Conservation (phyloP, 495 filamentous ascomycete genomes). For the Aspergillus haitiensis region DNA sequence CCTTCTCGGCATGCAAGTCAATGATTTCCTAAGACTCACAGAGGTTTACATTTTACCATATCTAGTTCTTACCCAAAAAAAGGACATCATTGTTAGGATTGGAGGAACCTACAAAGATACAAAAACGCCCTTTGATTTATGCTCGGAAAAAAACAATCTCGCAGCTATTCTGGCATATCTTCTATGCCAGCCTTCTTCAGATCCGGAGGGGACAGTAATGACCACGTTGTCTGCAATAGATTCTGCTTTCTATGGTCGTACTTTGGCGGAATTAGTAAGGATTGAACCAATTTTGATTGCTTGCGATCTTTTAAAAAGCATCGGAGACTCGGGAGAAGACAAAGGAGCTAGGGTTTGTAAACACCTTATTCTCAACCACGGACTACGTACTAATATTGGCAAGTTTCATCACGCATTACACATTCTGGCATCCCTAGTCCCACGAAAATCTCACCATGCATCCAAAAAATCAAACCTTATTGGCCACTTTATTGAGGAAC, state of each 20-base stretch:
- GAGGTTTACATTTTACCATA: slow-evolving; percentile 81
- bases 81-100: slow-evolving; percentile 77
- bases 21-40: slow-evolving; percentile 71
- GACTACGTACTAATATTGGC: slow-evolving; percentile 29
- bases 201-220: slow-evolving; percentile 69
- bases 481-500: slow-evolving; percentile 74
- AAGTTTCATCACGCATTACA: slow-evolving; percentile 63
- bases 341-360: slow-evolving; percentile 57
- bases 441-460: slow-evolving; percentile 50
- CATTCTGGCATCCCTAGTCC: slow-evolving; percentile 64
- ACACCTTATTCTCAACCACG: not conserved
- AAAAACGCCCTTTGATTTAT: slow-evolving; percentile 57
- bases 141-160: slow-evolving; percentile 67
- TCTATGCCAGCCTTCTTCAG: slow-evolving; percentile 64
- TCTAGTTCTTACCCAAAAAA: slow-evolving; percentile 73
- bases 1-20: slow-evolving; percentile 68
- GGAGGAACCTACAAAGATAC: slow-evolving; percentile 67
- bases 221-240: slow-evolving; percentile 64
- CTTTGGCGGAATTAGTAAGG: slow-evolving; percentile 67
- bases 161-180: slow-evolving; percentile 77
- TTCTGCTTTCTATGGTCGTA: slow-evolving; percentile 62
- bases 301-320: slow-evolving; percentile 79
- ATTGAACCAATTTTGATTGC: slow-evolving; percentile 73
- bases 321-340: slow-evolving; percentile 64
- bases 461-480: slow-evolving; percentile 59